These are phyloP conservation scores for Penstemon davidsonii DNA, from an alignment of 257 asterid genomes.

Conservation along the genomic window DNA sequence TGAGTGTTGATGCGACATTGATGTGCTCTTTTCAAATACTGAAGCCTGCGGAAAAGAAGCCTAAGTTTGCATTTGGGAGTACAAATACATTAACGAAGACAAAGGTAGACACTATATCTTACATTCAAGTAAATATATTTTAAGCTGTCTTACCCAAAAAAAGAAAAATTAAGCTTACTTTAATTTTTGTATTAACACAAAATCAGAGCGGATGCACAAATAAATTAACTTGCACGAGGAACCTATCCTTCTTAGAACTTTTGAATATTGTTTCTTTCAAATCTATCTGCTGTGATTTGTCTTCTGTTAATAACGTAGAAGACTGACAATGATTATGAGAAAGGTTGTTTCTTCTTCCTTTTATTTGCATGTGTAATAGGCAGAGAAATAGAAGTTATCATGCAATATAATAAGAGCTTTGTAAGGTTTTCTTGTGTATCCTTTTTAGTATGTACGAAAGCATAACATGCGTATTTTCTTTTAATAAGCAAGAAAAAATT, in stretches of 20 bases:
- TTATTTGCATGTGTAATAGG: neutral
- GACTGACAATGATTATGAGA: neutral
- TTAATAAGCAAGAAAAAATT: too few species aligned
- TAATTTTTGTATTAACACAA: too few species aligned
- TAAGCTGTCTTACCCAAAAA: neutral
- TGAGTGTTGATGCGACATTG: conserved; percentile 83
- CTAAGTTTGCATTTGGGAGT: conserved; percentile 71
- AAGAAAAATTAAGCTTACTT: too few species aligned
- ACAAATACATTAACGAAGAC: conserved; percentile 48
- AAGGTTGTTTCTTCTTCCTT: neutral
- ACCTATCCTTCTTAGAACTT: neutral
- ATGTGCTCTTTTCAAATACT: conserved; percentile 87
- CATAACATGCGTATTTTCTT: neutral
- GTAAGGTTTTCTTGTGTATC: neutral
- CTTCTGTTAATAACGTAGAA: neutral
- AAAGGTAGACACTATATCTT: conserved; percentile 43
- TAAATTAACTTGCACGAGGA: too few species aligned
- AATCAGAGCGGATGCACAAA: too few species aligned
- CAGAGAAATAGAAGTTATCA: too few species aligned
- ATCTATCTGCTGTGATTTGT: neutral
- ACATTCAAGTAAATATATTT: neutral
- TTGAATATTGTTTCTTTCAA: neutral
- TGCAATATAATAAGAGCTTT: too few species aligned
- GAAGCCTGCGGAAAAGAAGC: conserved; percentile 74
- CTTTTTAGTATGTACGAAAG: neutral